phyloP scores from a whole-genome alignment of 2,329 filamentous ascomycete genomes.

The Penicillium sp. region DNA sequence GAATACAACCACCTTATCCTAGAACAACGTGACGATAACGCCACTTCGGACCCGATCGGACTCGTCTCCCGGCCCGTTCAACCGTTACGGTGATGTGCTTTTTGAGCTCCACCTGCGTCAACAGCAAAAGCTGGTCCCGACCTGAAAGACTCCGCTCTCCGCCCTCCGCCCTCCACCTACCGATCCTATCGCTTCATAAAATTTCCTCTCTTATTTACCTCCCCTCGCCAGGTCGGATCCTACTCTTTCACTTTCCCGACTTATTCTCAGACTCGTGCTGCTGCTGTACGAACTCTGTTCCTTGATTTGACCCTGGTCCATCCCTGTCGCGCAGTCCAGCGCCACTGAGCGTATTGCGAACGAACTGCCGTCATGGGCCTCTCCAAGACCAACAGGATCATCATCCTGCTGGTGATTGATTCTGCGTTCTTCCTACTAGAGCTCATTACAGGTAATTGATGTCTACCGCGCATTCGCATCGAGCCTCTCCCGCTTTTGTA shows the following conservation, averaged over 20 bases:
- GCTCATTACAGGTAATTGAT: conserved; percentile 66
- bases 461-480: neutral
- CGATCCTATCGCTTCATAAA: conserved; percentile 6
- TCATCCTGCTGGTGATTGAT: conserved; percentile 90
- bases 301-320: conserved; percentile 5
- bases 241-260: neutral
- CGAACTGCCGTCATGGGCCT: conserved; percentile 66
- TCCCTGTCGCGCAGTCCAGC: conserved; percentile 23
- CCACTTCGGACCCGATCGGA: conserved; percentile 25
- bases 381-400: conserved; percentile 90
- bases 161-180: conserved; percentile 3
- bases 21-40: conserved; percentile 10
- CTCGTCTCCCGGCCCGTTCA: conserved; percentile 19
- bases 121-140: neutral
- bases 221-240: neutral
- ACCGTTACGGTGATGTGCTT: conserved; percentile 5
- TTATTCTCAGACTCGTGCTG: neutral
- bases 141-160: conserved; percentile 11
- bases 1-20: neutral
- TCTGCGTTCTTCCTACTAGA: conserved; percentile 88
- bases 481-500: neutral
- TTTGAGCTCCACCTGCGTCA: conserved; percentile 18
- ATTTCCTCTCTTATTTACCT: neutral
- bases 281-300: neutral
- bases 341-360: conserved; percentile 31